phyloP scores from a whole-genome alignment of 805 yeast genomes.

The Candida boidinii region DNA sequence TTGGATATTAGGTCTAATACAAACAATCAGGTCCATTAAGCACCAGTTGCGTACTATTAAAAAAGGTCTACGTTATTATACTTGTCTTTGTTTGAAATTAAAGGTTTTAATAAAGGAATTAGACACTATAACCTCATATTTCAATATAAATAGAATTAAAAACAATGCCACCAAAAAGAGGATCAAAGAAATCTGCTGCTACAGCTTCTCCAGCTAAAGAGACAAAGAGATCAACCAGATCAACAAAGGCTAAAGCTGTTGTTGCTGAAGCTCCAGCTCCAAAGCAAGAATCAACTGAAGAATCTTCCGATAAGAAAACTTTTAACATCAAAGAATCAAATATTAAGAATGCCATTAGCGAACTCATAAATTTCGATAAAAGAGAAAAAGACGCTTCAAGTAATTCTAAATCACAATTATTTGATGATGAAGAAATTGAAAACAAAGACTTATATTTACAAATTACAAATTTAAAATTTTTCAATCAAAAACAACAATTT shows the following conservation, averaged over 20 bases:
- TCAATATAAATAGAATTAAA: background rate
- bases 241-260: conserved; percentile 1
- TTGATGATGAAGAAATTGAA: conserved; percentile 52
- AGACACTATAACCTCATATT: too few species aligned
- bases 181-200: conserved; percentile 8
- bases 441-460: conserved; percentile 50
- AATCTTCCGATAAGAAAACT: conserved; percentile 5
- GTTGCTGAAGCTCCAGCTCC: background rate
- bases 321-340: conserved; percentile 12
- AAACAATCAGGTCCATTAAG: too few species aligned
- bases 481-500: conserved; percentile 48
- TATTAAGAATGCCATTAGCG: conserved; percentile 47
- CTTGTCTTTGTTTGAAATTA: too few species aligned
- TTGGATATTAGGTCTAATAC: too few species aligned
- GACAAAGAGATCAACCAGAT: conserved; percentile 5
- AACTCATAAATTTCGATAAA: conserved; percentile 53
- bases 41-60: too few species aligned
- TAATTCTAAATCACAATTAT: conserved; percentile 36
- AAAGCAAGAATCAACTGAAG: conserved; percentile 31
- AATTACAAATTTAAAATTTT: conserved; percentile 57
- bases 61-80: too few species aligned
- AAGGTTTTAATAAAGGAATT: too few species aligned
- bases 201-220: conserved; percentile 3
- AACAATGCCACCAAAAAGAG: conserved; percentile 14
- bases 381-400: conserved; percentile 22